Conservation (phyloP, 1,284 basidiomycete species). For the Microbotryomycetes sp. region DNA sequence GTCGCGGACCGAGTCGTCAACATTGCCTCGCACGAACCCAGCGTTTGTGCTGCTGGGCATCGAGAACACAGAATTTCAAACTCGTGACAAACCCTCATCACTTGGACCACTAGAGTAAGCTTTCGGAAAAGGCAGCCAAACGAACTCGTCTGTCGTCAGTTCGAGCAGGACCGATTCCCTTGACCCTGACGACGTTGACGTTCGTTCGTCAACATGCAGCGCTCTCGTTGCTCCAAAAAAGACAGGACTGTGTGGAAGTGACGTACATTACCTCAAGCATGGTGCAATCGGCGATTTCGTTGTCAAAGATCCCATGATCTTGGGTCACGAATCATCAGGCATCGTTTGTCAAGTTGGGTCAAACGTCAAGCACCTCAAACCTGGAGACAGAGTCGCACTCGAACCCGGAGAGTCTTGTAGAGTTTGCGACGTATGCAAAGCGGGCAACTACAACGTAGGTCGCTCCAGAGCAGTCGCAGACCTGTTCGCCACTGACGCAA, state of each 20-base stretch:
- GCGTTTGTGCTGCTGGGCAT: conserved; percentile 71
- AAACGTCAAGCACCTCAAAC: conserved; percentile 63
- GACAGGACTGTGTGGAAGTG: conserved; percentile 85
- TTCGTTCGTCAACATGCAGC: conserved; percentile 12
- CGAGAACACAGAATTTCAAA: conserved; percentile 66
- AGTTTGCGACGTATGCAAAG: conserved; percentile 48
- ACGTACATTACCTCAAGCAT: conserved; percentile 71
- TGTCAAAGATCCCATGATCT: conserved; percentile 43
- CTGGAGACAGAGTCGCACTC: conserved; percentile 83
- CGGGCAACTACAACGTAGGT: conserved; percentile 50
- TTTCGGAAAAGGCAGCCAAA: no score
- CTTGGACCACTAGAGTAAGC: conserved; percentile 27
- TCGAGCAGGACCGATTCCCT: neutral
- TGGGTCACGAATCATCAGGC: conserved; percentile 57
- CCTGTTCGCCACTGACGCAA: conserved; percentile 20
- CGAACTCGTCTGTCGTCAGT: neutral
- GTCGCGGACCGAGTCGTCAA: neutral
- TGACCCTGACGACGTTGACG: neutral
- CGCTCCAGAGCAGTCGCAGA: conserved; percentile 43
- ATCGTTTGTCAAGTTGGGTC: conserved; percentile 54
- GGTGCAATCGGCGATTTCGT: conserved; percentile 56
- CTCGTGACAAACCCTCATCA: conserved; percentile 62
- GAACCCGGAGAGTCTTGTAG: conserved; percentile 52
- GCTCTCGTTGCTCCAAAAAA: conserved; percentile 88
- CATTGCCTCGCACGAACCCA: conserved; percentile 48